Conservation (phyloP, 176 grass and related monocot species). For the Secale cereale region DNA sequence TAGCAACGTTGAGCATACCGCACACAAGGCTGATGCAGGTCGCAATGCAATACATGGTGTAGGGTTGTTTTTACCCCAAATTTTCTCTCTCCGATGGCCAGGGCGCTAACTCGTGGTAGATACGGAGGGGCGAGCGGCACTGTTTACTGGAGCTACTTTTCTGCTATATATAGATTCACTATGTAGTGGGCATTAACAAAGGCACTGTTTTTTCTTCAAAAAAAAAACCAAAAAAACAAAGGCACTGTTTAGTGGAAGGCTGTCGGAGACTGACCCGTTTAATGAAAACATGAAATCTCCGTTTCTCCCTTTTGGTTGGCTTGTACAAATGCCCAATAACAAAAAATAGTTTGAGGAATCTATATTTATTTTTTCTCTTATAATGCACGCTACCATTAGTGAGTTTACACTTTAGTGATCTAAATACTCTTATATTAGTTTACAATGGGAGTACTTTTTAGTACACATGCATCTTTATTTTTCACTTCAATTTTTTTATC, state of each 20-base stretch:
- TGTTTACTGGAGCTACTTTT: constrained; percentile 2
- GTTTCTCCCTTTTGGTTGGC: not conserved
- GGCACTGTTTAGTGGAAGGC: not conserved
- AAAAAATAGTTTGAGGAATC: too few relatives aligned
- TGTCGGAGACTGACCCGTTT: not conserved
- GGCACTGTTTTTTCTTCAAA: too few relatives aligned
- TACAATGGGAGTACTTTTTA: too few relatives aligned
- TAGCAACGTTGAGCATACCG: constrained; percentile 62
- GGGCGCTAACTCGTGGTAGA: constrained; percentile 21
- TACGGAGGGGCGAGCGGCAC: not conserved
- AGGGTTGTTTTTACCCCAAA: constrained; percentile 2
- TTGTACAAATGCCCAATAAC: too few relatives aligned
- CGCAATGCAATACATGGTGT: constrained; percentile 99
- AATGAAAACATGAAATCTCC: not conserved
- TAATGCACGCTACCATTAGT: too few relatives aligned
- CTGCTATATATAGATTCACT: constrained; percentile 5
- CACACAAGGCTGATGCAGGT: constrained; percentile 89
- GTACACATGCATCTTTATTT: too few relatives aligned
- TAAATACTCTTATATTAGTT: too few relatives aligned
- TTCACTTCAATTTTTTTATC: too few relatives aligned
- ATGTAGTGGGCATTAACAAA: constrained; percentile 20
- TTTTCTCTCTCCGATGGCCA: constrained; percentile 5
- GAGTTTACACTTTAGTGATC: too few relatives aligned
- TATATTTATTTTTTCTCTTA: too few relatives aligned
- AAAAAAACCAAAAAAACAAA: too few relatives aligned